Conservation (phyloP, 306 rosid genomes). For the Pueraria montana region DNA sequence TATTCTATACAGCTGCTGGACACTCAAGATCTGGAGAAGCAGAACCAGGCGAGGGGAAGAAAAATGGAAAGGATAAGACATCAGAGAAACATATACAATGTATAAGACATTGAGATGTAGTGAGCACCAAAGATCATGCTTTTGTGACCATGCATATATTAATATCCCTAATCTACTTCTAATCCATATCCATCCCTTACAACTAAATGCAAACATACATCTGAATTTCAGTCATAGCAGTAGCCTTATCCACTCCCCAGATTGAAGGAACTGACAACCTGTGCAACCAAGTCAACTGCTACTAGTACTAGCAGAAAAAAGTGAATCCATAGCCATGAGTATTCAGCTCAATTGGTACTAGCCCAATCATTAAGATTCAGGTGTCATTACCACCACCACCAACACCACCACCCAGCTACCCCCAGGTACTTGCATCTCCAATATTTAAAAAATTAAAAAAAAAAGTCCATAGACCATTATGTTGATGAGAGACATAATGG, state of each 20-base stretch:
- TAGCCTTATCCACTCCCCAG: slow-evolving; percentile 5
- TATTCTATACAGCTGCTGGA: slow-evolving; percentile 95
- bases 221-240: not conserved
- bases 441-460: not conserved
- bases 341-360: not conserved
- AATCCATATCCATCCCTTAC: not conserved
- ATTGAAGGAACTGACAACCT: not conserved
- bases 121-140: slow-evolving; percentile 1
- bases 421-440: not conserved
- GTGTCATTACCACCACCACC: not conserved
- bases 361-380: not conserved
- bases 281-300: slow-evolving; percentile 11
- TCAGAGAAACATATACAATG: slow-evolving; percentile 8
- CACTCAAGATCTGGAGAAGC: slow-evolving; percentile 79
- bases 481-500: slow-evolving; percentile 25
- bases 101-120: not conserved
- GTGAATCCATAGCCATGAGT: not conserved
- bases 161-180: not conserved
- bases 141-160: slow-evolving; percentile 3
- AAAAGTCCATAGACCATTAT: not conserved
- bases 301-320: slow-evolving; percentile 1
- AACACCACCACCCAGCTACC: not conserved
- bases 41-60: slow-evolving; percentile 25
- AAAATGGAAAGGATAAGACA: slow-evolving; percentile 23
- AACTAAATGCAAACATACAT: slow-evolving; percentile 4